Conservation (phyloP, 495 filamentous ascomycete genomes). For the Lophiotrema nucula region DNA sequence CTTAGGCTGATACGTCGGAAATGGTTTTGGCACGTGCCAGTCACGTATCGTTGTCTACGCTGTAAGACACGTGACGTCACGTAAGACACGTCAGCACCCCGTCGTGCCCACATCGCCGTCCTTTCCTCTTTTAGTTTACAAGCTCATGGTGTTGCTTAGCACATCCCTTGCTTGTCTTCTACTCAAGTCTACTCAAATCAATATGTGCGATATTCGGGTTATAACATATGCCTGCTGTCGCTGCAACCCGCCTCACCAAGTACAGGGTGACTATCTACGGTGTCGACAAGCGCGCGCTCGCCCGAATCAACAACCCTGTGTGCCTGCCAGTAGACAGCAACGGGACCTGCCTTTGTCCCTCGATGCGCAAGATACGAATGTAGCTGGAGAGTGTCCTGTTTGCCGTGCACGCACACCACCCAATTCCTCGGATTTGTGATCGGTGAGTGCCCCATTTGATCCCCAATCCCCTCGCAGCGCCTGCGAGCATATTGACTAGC, state of each 20-base stretch:
- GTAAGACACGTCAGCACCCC: no score
- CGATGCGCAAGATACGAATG: slow-evolving; percentile 14
- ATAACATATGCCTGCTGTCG: slow-evolving; percentile 16
- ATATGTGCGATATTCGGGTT: slow-evolving; percentile 11
- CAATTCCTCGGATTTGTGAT: slow-evolving; percentile 6
- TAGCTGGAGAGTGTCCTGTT: slow-evolving; percentile 3
- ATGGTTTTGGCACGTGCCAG: no score
- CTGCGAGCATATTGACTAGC: slow-evolving; percentile 5
- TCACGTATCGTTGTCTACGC: no score
- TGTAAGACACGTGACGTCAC: no score
- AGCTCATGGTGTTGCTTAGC: background rate
- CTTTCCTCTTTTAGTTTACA: no score
- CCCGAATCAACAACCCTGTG: slow-evolving; percentile 7
- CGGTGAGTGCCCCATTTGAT: slow-evolving; percentile 10
- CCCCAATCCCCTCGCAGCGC: background rate
- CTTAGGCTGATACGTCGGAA: no score
- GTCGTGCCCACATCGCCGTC: no score
- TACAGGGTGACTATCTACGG: slow-evolving; percentile 9
- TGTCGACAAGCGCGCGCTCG: slow-evolving; percentile 5
- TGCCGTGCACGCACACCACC: slow-evolving; percentile 4
- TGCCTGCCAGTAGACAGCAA: slow-evolving; percentile 11
- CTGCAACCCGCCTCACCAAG: slow-evolving; percentile 7
- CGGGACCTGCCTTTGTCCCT: slow-evolving; percentile 11
- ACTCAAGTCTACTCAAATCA: slow-evolving; percentile 8
- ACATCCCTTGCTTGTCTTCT: background rate